These are phyloP conservation scores for Phytophthora cryptogea DNA, from an alignment of 352 stramenopile genomes.

Conservation along the genomic window DNA sequence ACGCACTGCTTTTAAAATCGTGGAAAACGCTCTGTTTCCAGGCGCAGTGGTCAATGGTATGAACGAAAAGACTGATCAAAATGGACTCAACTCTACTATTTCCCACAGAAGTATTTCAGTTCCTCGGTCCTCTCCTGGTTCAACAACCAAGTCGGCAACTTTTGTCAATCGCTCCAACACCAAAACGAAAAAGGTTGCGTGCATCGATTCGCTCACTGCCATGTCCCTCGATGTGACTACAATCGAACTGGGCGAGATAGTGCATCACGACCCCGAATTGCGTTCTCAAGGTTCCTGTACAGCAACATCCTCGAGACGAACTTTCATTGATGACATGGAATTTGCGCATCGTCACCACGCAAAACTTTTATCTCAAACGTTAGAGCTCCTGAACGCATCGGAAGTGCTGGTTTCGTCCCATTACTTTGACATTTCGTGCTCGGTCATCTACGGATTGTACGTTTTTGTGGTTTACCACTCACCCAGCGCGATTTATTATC, in stretches of 20 bases:
- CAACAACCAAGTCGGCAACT: background rate
- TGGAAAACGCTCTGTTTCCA: slow-evolving; percentile 20
- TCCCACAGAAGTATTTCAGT: background rate
- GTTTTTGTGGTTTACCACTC: slow-evolving; percentile 16
- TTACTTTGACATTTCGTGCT: slow-evolving; percentile 35
- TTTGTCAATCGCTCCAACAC: background rate
- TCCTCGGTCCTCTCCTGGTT: background rate
- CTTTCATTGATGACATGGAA: slow-evolving; percentile 21
- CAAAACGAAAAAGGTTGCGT: slow-evolving; percentile 2
- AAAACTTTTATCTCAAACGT: slow-evolving; percentile 19
- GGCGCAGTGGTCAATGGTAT: background rate
- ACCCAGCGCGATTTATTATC: slow-evolving; percentile 16
- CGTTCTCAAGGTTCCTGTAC: background rate
- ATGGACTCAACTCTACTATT: slow-evolving; percentile 1
- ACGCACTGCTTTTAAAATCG: slow-evolving; percentile 26
- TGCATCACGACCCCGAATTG: background rate
- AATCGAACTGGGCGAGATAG: slow-evolving; percentile 3
- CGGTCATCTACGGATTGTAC: slow-evolving; percentile 33
- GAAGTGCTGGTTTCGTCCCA: slow-evolving; percentile 31
- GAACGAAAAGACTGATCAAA: background rate
- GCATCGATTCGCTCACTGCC: background rate
- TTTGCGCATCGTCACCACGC: slow-evolving; percentile 23
- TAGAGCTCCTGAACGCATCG: slow-evolving; percentile 29
- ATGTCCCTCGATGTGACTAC: slow-evolving; percentile 3
- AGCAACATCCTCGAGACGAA: background rate